Percentiles rank a stretch among this genome's conserved stretches.
phyloP scores from a whole-genome alignment of 2,329 filamentous ascomycete genomes.

The Colletotrichum lini region DNA sequence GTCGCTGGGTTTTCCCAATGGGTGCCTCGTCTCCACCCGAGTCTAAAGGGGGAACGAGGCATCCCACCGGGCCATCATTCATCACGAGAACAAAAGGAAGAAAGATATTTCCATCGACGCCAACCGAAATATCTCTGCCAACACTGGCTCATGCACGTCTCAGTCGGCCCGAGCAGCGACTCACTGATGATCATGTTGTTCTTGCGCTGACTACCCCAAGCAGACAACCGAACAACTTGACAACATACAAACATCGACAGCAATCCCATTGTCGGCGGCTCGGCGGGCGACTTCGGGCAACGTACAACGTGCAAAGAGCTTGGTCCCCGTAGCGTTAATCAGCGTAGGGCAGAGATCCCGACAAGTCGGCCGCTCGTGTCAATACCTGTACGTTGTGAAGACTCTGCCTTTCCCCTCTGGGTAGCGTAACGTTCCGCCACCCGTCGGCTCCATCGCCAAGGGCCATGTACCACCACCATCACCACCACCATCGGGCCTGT shows the following conservation, averaged over 20 bases:
- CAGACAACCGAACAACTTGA: background rate
- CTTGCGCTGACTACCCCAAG: conserved; percentile 21
- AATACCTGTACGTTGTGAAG: background rate
- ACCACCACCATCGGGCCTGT: conserved; percentile 24
- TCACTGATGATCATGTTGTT: background rate
- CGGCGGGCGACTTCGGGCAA: background rate
- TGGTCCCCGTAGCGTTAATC: background rate
- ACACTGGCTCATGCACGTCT: conserved; percentile 5
- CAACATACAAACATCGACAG: background rate
- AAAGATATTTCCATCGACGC: background rate
- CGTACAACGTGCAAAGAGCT: background rate
- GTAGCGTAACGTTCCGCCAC: background rate
- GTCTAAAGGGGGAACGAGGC: conserved; percentile 30
- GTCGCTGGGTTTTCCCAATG: no score
- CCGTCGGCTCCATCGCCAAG: background rate
- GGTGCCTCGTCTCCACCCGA: no score
- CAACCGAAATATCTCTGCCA: conserved; percentile 9
- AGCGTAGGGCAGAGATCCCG: conserved; percentile 8
- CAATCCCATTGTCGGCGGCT: background rate
- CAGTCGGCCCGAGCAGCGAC: background rate
- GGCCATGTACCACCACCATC: background rate
- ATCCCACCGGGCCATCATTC: conserved; percentile 1
- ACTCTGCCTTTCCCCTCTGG: background rate
- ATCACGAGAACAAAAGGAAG: background rate
- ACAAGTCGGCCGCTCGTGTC: conserved; percentile 14